Conservation (phyloP, 2,329 filamentous ascomycete genomes). For the Verticillium longisporum region DNA sequence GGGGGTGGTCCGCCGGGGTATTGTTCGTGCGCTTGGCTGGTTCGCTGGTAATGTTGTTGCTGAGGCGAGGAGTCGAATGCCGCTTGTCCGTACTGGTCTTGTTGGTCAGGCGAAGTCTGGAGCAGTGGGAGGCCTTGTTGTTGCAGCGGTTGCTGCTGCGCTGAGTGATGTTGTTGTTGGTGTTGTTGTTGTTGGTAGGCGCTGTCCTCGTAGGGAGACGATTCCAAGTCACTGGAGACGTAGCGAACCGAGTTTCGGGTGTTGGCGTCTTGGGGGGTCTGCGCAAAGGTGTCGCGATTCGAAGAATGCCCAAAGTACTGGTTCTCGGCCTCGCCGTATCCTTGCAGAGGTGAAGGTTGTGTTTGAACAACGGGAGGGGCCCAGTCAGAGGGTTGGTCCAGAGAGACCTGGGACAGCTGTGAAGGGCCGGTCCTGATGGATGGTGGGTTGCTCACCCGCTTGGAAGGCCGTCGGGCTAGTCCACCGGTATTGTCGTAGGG, state of each 20-base stretch:
- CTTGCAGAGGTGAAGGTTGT: conserved; percentile 38
- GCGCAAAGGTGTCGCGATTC: conserved; percentile 30
- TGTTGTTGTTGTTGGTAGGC: conserved; percentile 32
- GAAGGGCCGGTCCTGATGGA: conserved; percentile 34
- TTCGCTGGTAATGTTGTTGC: conserved; percentile 18
- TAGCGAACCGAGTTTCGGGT: conserved; percentile 39
- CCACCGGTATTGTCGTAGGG: conserved; percentile 41
- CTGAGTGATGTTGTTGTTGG: conserved; percentile 13
- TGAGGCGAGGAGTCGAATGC: conserved; percentile 31
- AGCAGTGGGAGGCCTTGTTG: conserved; percentile 18
- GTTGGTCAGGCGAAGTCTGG: conserved; percentile 25
- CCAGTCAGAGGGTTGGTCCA: conserved; percentile 28
- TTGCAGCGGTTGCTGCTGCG: conserved; percentile 12
- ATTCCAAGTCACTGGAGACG: conserved; percentile 37
- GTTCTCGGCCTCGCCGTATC: conserved; percentile 32
- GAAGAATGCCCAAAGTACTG: conserved; percentile 25
- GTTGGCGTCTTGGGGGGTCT: conserved; percentile 31
- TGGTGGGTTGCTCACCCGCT: conserved; percentile 45
- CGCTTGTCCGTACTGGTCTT: conserved; percentile 31
- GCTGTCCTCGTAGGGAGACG: conserved; percentile 38
- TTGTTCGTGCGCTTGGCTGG: conserved; percentile 18
- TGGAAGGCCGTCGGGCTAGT: conserved; percentile 48
- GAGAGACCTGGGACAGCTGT: conserved; percentile 27
- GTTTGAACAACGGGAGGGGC: conserved; percentile 18
- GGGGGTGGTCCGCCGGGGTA: conserved; percentile 27